Conservation (phyloP, 1,139 yeast genomes). For the Magnusiomyces fungicola region DNA sequence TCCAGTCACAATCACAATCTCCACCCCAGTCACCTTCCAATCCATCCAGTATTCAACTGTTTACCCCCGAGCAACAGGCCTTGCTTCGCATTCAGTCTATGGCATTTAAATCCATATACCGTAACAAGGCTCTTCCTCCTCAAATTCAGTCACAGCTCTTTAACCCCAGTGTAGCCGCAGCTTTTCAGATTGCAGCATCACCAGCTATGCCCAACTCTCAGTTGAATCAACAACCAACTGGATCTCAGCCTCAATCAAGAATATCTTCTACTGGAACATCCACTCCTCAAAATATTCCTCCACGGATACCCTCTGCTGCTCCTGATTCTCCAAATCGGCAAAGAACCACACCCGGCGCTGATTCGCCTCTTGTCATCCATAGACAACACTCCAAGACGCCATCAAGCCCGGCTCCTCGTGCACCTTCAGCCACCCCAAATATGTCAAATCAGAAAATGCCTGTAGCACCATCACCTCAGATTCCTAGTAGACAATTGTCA, state of each 20-base stretch:
- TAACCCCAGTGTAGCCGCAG: conserved; percentile 7
- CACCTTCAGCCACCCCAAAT: background rate
- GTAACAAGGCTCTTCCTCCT: conserved; percentile 62
- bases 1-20: background rate
- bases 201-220: conserved; percentile 5
- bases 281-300: conserved; percentile 1
- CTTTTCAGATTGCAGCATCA: conserved; percentile 1
- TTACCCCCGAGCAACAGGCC: conserved; percentile 40
- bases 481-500: background rate
- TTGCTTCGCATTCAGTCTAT: conserved; percentile 60
- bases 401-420: background rate
- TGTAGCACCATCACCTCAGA: background rate
- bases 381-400: background rate
- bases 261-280: conserved; percentile 3
- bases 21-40: background rate
- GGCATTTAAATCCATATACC: conserved; percentile 66
- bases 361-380: background rate
- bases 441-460: background rate
- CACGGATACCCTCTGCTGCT: conserved; percentile 24
- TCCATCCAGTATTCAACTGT: conserved; percentile 13
- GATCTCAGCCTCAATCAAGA: background rate
- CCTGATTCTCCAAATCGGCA: conserved; percentile 22
- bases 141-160: conserved; percentile 33
- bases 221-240: conserved; percentile 1
- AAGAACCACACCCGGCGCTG: conserved; percentile 1